Base-by-base conservation (phyloP, 495 filamentous ascomycete genomes). In the Penicillium angulare region DNA sequence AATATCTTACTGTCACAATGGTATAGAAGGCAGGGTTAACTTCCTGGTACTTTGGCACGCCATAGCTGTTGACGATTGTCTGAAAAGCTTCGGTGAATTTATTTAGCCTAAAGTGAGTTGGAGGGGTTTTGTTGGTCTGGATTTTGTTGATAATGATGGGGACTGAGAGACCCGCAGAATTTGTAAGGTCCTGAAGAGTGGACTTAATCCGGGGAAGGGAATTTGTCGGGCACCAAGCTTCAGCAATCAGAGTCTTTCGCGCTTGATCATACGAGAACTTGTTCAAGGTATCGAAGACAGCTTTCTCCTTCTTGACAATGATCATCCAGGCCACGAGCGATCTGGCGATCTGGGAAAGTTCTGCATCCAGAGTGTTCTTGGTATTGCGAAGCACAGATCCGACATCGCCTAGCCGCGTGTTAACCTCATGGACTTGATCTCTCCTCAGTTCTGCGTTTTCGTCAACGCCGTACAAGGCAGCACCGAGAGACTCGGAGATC, bases 141-240 rank as follows among this genome's bases (percentile, higher is more conserved):
- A 99, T 93, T 70, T 95, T 90, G 61, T 96, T 97, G 74, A 99
- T 89, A 64, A 99, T 97, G 50, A 92, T 96, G 13, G 95, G 92
- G 18, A 97, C 92, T 36, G 90, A 92, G 41, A 97, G 74, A 26
- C 93, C 95, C 40, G 95, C 93, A 34, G 90, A 84, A 69, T 96
- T 92, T 60, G 90, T 97, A 57, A 99, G 93, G 69, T 99, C 93
- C 57, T 95, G 89, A 29, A 99, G 76, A 2, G 91, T 96, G n/a
- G 90, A 87, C 62, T 95, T 92, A 75, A 99, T 95, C 48, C 88
- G 74, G n/a, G 87, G 79, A 24, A 99, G 73, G 17, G 90, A 88
- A 61, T 92, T 92, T 2, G 88, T 95, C 16, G 93, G 93, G 63
- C 89, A 89, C 93, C 93, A 99, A 41, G 88, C 95, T 73, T 99